A percentile compares a stretch with the other conserved stretches of the same genome.
Evolutionary conservation across 129 eudicot species (phyloP).

Genomic region (Solidago caesia): DNA sequence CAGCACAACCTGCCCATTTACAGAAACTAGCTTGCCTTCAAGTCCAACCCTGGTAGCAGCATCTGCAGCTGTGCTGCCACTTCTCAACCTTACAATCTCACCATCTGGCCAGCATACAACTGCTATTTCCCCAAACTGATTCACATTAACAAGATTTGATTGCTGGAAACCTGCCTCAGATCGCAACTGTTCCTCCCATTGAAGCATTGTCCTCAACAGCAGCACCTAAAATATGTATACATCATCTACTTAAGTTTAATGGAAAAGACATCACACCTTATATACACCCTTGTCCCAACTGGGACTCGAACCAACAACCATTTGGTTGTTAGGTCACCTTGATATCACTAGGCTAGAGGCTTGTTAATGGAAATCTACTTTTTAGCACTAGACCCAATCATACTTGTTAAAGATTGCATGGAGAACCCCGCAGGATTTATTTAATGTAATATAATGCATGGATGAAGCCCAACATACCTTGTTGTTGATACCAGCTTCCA

Average conservation of each 20-base stretch:
- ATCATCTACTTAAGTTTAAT: not conserved
- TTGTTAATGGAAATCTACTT: too few relatives aligned
- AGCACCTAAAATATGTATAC: slow-evolving; percentile 45
- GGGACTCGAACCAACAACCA: too few relatives aligned
- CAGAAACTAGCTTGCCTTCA: slow-evolving; percentile 81
- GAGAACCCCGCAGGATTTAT: not conserved
- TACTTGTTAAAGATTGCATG: not conserved
- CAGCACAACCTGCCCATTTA: slow-evolving; percentile 76
- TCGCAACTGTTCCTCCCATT: slow-evolving; percentile 92
- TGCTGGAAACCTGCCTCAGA: slow-evolving; percentile 69
- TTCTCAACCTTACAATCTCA: slow-evolving; percentile 72
- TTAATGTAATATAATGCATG: not conserved
- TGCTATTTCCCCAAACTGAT: slow-evolving; percentile 64
- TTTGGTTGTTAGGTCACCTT: too few relatives aligned
- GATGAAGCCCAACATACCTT: slow-evolving; percentile 47
- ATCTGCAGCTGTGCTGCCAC: slow-evolving; percentile 98
- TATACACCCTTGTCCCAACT: not conserved
- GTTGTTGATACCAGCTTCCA: slow-evolving; percentile 71
- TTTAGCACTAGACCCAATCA: not conserved
- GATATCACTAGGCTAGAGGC: too few relatives aligned
- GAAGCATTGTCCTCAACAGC: slow-evolving; percentile 91
- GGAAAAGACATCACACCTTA: not conserved
- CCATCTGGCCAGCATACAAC: slow-evolving; percentile 93
- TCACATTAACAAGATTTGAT: slow-evolving; percentile 21
- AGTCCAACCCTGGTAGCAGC: slow-evolving; percentile 87